These are phyloP conservation scores for Lanmaoa rubissima DNA, from an alignment of 768 basidiomycete genomes.

Conservation along the genomic window DNA sequence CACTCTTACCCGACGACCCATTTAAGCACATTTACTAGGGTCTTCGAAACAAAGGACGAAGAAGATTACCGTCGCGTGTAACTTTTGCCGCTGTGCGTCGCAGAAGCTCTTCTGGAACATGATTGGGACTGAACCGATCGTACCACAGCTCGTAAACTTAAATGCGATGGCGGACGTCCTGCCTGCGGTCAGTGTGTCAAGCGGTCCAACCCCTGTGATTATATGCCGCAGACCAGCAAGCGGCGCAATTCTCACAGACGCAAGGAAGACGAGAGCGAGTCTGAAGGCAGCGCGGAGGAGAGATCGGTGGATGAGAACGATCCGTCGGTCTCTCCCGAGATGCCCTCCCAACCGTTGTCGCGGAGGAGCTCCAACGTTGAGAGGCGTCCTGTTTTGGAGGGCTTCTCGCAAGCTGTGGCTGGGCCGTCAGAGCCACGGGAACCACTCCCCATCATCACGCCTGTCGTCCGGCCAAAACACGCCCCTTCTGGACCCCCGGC, in stretches of 20 bases:
- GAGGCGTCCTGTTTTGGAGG: slow-evolving; percentile 34
- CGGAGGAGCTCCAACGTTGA: slow-evolving; percentile 37
- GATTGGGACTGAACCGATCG: slow-evolving; percentile 19
- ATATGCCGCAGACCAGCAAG: slow-evolving; percentile 70
- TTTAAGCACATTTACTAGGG: slow-evolving; percentile 36
- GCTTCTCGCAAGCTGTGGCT: slow-evolving; percentile 29
- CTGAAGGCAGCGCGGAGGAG: slow-evolving; percentile 65
- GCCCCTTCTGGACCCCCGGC: slow-evolving; percentile 19
- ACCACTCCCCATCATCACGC: slow-evolving; percentile 37
- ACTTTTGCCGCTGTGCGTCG: slow-evolving; percentile 83
- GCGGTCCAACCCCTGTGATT: slow-evolving; percentile 76
- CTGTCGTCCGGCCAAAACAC: slow-evolving; percentile 33
- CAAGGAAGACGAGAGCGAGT: slow-evolving; percentile 55
- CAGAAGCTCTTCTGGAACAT: slow-evolving; percentile 11
- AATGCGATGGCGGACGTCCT: slow-evolving; percentile 84
- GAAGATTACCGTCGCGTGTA: slow-evolving; percentile 88
- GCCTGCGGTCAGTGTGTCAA: slow-evolving; percentile 82
- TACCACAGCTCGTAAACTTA: slow-evolving; percentile 73
- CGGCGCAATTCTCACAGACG: slow-evolving; percentile 65
- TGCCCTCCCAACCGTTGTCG: slow-evolving; percentile 34
- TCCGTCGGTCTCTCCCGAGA: slow-evolving; percentile 59
- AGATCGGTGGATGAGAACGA: slow-evolving; percentile 49
- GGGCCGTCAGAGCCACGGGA: slow-evolving; percentile 47
- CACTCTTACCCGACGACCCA: slow-evolving; percentile 6
- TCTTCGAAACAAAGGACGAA: slow-evolving; percentile 69